Base-by-base conservation (phyloP, 2,329 filamentous ascomycete species). In the Bimuria novae-zelandiae region DNA sequence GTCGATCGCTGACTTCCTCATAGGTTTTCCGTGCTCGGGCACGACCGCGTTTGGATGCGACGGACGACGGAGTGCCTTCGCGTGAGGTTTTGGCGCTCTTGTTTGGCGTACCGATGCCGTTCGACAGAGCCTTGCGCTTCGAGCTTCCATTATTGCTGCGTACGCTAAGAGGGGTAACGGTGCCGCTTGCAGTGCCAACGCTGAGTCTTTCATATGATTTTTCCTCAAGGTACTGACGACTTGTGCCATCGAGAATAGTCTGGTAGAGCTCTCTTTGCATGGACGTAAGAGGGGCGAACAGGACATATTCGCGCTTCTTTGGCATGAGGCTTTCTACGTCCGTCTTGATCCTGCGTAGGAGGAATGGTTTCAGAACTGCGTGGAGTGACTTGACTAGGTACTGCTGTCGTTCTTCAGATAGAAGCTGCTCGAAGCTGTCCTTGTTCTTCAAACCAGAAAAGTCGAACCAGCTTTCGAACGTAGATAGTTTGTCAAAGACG, bases 401-500 rank as follows among this genome's bases (percentile, higher is more conserved):
- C 56, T 89, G 85, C 67, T 90, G 89, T 44, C 88, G 84, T 49
- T 89, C 85, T 64, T 96, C 89, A 3, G 88, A 87, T 6, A 95
- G 82, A 46, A 96, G 88, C 39, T 92, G 85, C 44, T 90, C 86
- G 1, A 91, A 89, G 0, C 86, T 87, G 30, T 88, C 82, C 60
- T 92, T 90, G 54, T 97, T 90, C 50, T 95, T 85, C 1, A 99
- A 80, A 7, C 92, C 92, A 0, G 90, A 94, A 64, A 99, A 99
- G 71, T 99, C 93, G 57, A 99, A 99, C 92, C 93, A 97, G 1
- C 86, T 86, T 67, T 97, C 90, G 53, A 99, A 99, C 0, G 90
- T 91, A 41, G 95, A 90, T 72, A 95, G 87, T 64, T 96, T 90
- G 40, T 92, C 91, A 64, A 99, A 99, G 27, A 97, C 92, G 33